These are phyloP conservation scores for Fusarium sp. DNA, from an alignment of 2,329 filamentous ascomycete genomes.

Conservation along the genomic window DNA sequence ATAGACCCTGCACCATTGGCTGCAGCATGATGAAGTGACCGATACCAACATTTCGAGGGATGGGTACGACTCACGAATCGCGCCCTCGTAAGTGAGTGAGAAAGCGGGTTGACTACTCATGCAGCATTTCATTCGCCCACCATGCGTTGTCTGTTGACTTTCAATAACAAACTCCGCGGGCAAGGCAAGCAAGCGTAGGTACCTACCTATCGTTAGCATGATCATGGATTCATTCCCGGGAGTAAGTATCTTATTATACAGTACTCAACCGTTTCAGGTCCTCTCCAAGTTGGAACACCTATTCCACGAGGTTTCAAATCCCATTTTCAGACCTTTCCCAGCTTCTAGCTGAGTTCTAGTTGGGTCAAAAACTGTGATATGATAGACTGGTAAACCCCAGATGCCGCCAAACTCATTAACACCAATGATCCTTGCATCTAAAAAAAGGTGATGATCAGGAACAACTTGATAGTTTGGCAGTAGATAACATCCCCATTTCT, in stretches of 20 bases:
- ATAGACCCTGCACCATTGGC: constrained; percentile 39
- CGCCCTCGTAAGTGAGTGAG: constrained; percentile 33
- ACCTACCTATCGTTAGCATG: too few species aligned
- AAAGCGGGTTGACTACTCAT: constrained; percentile 19
- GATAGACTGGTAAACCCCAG: constrained; percentile 10
- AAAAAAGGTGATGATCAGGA: constrained; percentile 19
- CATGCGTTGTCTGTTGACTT: constrained; percentile 22
- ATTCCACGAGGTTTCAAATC: too few species aligned
- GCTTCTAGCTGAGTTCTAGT: not conserved
- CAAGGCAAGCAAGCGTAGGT: not conserved
- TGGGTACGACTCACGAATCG: constrained; percentile 45
- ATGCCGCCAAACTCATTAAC: constrained; percentile 23
- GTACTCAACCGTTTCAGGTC: too few species aligned
- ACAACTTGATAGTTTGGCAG: constrained; percentile 1
- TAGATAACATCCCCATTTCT: not conserved
- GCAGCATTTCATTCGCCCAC: constrained; percentile 31
- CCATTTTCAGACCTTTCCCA: too few species aligned
- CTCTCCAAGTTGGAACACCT: too few species aligned
- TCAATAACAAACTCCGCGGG: not conserved
- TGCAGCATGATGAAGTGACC: constrained; percentile 31
- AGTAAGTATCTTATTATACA: not conserved
- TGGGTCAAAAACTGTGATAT: constrained; percentile 6
- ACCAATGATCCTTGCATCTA: constrained; percentile 18
- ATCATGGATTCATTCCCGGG: not conserved
- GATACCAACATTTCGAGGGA: constrained; percentile 45